Evolutionary conservation across 78 protist genomes (phyloP).

Genomic region (Tieghemostelium lacteum): DNA sequence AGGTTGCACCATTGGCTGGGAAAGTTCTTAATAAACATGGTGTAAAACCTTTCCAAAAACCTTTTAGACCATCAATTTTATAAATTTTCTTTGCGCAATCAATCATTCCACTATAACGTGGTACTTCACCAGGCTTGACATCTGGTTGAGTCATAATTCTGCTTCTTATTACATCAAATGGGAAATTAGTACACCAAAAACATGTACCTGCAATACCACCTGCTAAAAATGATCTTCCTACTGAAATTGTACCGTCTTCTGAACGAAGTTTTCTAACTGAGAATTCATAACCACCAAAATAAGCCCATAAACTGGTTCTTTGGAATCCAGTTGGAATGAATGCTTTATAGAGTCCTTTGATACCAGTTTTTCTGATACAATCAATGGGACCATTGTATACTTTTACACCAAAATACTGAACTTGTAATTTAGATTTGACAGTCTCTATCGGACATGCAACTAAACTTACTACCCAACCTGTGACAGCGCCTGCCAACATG

Average conservation of each 20-base stretch:
- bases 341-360: constrained; percentile 50
- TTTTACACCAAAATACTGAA: constrained; percentile 57
- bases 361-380: constrained; percentile 62
- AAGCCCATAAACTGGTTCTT: constrained; percentile 58
- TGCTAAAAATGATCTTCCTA: constrained; percentile 62
- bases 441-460: constrained; percentile 76
- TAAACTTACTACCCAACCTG: constrained; percentile 73
- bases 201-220: constrained; percentile 80
- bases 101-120: constrained; percentile 30
- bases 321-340: constrained; percentile 71
- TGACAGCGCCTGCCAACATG: constrained; percentile 62
- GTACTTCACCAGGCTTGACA: neutral
- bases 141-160: constrained; percentile 63
- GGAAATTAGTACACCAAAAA: constrained; percentile 59
- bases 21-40: constrained; percentile 72
- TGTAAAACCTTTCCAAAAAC: constrained; percentile 74
- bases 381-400: constrained; percentile 75
- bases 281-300: constrained; percentile 67
- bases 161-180: constrained; percentile 71
- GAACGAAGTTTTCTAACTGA: constrained; percentile 9
- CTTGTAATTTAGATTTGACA: constrained; percentile 61
- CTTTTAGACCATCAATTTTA: constrained; percentile 47
- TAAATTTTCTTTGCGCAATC: constrained; percentile 68
- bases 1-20: constrained; percentile 80
- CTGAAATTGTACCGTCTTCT: constrained; percentile 61